A percentile compares a stretch with the other conserved stretches of the same genome.
Conservation (phyloP, 345 rosid species). For the Melastoma malabathricum region DNA sequence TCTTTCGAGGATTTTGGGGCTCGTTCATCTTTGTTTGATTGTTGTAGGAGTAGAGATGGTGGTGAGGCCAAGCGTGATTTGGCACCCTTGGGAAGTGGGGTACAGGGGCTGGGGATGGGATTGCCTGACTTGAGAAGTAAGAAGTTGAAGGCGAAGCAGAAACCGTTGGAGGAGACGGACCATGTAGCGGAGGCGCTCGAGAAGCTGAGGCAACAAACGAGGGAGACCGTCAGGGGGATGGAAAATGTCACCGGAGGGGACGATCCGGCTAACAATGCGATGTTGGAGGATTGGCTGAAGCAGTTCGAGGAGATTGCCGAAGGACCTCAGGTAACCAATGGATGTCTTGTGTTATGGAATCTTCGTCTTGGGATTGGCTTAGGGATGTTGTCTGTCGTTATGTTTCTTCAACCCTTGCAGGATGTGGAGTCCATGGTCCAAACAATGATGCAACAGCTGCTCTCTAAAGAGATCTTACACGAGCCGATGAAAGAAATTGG, state of each 20-base stretch:
- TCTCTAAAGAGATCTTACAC: slow-evolving; percentile 89
- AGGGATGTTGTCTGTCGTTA: background rate
- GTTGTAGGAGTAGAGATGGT: slow-evolving; percentile 35
- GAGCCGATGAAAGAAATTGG: slow-evolving; percentile 97
- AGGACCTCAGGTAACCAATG: slow-evolving; percentile 48
- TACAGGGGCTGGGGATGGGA: slow-evolving; percentile 87
- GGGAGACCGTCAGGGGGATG: slow-evolving; percentile 71
- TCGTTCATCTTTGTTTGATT: slow-evolving; percentile 4
- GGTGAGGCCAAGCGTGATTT: slow-evolving; percentile 23
- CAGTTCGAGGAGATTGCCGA: slow-evolving; percentile 89
- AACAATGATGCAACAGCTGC: slow-evolving; percentile 97
- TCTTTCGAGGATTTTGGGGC: background rate
- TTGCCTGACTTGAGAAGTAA: slow-evolving; percentile 80
- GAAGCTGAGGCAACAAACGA: slow-evolving; percentile 74
- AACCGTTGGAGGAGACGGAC: slow-evolving; percentile 36
- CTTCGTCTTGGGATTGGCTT: background rate
- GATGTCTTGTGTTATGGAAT: background rate
- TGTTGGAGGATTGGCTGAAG: slow-evolving; percentile 91
- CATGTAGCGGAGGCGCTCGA: slow-evolving; percentile 78
- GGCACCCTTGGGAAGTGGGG: slow-evolving; percentile 35
- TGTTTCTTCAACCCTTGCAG: slow-evolving; percentile 19
- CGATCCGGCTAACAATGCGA: slow-evolving; percentile 49
- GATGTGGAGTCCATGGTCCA: slow-evolving; percentile 92
- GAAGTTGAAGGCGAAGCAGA: slow-evolving; percentile 64
- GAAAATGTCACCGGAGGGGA: slow-evolving; percentile 47